These are phyloP conservation scores for Ballota nigra DNA, from an alignment of 257 asterid genomes.

Conservation along the genomic window DNA sequence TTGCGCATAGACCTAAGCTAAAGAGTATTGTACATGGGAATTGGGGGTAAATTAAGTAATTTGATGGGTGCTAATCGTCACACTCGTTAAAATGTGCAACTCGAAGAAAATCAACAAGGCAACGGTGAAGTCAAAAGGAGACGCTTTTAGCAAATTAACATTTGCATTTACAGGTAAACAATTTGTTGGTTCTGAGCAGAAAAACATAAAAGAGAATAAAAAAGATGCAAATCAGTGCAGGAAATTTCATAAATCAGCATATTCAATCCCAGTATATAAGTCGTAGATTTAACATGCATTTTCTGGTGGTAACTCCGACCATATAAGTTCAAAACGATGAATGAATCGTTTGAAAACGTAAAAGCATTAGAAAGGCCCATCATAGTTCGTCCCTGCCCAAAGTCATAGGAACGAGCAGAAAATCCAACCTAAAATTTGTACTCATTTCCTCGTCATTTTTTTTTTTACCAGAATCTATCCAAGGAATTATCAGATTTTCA, in stretches of 20 bases:
- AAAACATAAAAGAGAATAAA: no score
- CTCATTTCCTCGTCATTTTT: background rate
- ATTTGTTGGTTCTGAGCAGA: background rate
- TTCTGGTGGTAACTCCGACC: background rate
- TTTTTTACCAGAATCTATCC: background rate
- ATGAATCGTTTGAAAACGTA: conserved; percentile 5
- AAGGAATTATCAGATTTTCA: conserved; percentile 26
- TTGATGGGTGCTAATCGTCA: no score
- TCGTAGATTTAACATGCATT: background rate
- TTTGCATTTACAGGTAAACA: background rate
- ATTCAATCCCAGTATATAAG: background rate
- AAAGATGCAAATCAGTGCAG: background rate
- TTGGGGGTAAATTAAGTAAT: no score
- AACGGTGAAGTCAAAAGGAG: background rate
- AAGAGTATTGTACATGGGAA: no score
- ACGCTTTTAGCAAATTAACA: background rate
- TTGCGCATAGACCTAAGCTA: no score
- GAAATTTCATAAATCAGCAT: background rate
- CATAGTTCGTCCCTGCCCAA: no score
- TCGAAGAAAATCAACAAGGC: no score
- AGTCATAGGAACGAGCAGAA: no score
- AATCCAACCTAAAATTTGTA: background rate
- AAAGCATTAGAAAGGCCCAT: background rate
- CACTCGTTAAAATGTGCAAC: no score
- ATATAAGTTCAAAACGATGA: background rate